phyloP scores from a whole-genome alignment of 2,329 filamentous ascomycete genomes.

The Arthrobotrys iridis region DNA sequence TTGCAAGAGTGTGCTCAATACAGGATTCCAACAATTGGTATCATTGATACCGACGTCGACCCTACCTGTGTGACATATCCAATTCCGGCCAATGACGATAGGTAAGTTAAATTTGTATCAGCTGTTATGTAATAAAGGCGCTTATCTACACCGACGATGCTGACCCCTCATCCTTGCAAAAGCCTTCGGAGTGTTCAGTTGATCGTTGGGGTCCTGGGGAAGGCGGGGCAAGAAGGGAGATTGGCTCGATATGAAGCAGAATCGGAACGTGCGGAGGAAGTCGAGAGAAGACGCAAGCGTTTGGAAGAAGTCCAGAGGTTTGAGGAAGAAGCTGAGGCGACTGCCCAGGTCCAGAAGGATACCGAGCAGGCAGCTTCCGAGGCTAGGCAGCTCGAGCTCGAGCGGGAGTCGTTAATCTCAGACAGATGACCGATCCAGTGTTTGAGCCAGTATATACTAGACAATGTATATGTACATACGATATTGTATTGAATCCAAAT shows the following conservation, averaged over 20 bases:
- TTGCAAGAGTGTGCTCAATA: slow-evolving; percentile 89
- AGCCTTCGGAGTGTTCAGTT: slow-evolving; percentile 84
- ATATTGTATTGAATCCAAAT: slow-evolving; percentile 21
- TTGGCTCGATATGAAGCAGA: slow-evolving; percentile 49
- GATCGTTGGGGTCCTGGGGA: slow-evolving; percentile 84
- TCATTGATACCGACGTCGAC: slow-evolving; percentile 93
- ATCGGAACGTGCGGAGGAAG: slow-evolving; percentile 22
- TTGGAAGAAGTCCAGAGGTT: slow-evolving; percentile 7
- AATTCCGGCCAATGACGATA: slow-evolving; percentile 96
- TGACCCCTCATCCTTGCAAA: slow-evolving; percentile 7
- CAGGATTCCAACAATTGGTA: slow-evolving; percentile 90
- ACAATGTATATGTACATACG: slow-evolving; percentile 41
- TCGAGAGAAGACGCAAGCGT: slow-evolving; percentile 14
- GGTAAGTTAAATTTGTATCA: slow-evolving; percentile 66
- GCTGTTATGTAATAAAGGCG: not conserved
- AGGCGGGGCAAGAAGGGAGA: slow-evolving; percentile 78
- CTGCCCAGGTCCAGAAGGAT: slow-evolving; percentile 21
- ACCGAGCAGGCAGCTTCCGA: slow-evolving; percentile 44
- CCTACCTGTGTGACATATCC: slow-evolving; percentile 95
- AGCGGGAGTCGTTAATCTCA: slow-evolving; percentile 27
- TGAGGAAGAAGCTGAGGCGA: slow-evolving; percentile 23
- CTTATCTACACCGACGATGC: not conserved
- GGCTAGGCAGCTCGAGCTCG: slow-evolving; percentile 37
- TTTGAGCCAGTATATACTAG: slow-evolving; percentile 10
- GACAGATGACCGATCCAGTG: not conserved